A percentile compares a stretch with the other conserved stretches of the same genome.
These are phyloP conservation scores for Coprinellus micaceus DNA, from an alignment of 768 basidiomycete genomes.

Conservation along the genomic window DNA sequence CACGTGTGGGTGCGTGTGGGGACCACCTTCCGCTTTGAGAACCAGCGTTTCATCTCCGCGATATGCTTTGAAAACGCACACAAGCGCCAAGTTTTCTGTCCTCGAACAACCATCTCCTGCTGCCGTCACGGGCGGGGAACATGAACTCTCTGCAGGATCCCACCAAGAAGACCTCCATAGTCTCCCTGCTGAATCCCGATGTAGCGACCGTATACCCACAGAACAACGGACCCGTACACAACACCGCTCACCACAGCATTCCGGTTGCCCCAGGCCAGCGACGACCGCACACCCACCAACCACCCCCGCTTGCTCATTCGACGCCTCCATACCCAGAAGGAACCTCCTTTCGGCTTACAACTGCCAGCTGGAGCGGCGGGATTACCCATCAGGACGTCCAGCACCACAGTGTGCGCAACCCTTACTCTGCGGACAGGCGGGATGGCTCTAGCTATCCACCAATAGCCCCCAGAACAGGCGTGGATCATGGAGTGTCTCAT, in stretches of 20 bases:
- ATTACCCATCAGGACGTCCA: constrained; percentile 25
- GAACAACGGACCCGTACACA: constrained; percentile 8
- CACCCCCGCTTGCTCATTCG: constrained; percentile 15
- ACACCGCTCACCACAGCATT: constrained; percentile 16
- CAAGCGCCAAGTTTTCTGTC: constrained; percentile 1
- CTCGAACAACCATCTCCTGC: neutral
- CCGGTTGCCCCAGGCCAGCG: no score
- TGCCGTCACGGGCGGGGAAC: constrained; percentile 4
- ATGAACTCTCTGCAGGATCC: constrained; percentile 35
- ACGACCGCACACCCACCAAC: constrained; percentile 22
- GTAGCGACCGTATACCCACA: constrained; percentile 19
- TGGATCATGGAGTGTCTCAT: neutral
- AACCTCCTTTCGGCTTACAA: constrained; percentile 51
- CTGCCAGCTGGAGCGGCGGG: constrained; percentile 54
- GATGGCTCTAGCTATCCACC: neutral
- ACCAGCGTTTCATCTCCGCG: constrained; percentile 2
- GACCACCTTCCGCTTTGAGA: neutral
- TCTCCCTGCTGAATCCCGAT: constrained; percentile 38
- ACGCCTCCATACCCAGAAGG: constrained; percentile 21
- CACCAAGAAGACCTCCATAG: constrained; percentile 40
- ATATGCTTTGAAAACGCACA: neutral
- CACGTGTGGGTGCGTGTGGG: neutral
- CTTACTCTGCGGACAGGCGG: neutral
- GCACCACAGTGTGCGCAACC: constrained; percentile 12
- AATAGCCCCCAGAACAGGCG: neutral